These are phyloP conservation scores for Sporisorium iseilematis-ciliati DNA, from an alignment of 1,284 basidiomycete species.

Conservation along the genomic window DNA sequence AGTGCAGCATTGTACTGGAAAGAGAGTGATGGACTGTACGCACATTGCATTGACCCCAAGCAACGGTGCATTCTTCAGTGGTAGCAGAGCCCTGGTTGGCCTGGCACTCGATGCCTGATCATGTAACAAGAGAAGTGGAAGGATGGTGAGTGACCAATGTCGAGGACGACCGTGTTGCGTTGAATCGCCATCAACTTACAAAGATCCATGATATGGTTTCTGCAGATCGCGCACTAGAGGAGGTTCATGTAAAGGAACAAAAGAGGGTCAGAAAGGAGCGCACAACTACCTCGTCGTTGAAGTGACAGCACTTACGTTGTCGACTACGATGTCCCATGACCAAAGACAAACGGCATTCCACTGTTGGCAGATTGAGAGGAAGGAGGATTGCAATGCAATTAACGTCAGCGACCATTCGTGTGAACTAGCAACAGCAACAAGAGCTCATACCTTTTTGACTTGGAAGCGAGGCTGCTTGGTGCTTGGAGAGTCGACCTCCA, in stretches of 20 bases:
- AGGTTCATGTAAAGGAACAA: not conserved
- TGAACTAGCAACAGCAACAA: not conserved
- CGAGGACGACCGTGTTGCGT: too few relatives aligned
- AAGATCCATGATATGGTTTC: constrained; percentile 70
- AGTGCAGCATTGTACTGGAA: too few relatives aligned
- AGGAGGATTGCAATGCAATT: not conserved
- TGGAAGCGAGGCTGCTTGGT: constrained; percentile 65
- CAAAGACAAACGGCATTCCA: constrained; percentile 69
- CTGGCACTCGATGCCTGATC: constrained; percentile 96
- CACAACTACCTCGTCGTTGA: too few relatives aligned
- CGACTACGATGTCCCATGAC: constrained; percentile 69
- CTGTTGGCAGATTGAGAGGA: constrained; percentile 23
- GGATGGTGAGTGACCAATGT: not conserved
- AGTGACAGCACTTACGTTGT: constrained; percentile 61
- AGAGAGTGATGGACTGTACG: constrained; percentile 62
- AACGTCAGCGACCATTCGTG: constrained; percentile 1
- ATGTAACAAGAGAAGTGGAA: not conserved
- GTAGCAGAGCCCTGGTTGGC: constrained; percentile 97
- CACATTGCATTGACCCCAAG: constrained; percentile 99
- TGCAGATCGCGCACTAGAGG: constrained; percentile 68
- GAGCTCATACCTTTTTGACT: constrained; percentile 65
- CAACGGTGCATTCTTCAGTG: constrained; percentile 97
- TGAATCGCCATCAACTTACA: constrained; percentile 46
- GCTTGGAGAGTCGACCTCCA: constrained; percentile 59
- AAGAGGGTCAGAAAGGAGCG: too few relatives aligned